Base-by-base conservation (phyloP, 2,329 filamentous ascomycete genomes). In the Sporothrix brunneoviolacea region DNA sequence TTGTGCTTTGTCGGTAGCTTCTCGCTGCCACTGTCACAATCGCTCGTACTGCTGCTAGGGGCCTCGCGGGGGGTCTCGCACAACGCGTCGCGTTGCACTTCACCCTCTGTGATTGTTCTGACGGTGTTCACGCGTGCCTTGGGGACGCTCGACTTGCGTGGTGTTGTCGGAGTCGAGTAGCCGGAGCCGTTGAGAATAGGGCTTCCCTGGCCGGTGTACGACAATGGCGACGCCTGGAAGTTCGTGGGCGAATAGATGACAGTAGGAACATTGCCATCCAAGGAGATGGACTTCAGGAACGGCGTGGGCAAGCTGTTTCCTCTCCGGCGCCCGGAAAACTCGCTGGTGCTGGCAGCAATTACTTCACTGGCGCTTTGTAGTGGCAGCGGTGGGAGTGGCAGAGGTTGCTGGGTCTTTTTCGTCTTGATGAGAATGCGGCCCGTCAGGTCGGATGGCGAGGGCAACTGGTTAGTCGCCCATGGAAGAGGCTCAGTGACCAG, bases 371-470 rank as follows among this genome's bases (percentile, higher is more conserved):
- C 57, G 16, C 56, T 43, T 2, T 59, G 43, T 18, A 47, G 53
- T 21, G 51, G 40, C 9, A 46, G 41, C 3, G 50, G 43, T 13
- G 18, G 7, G 8, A 40, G 8, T 8, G 33, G 40, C 35, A 3
- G 35, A 30, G 6, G 22, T 9, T 76, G 73, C 58, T 81, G 76
- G 8, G 88, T 83, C 57, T 87, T 86, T 68, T 97, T 98, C 55
- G 96, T 93, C 67, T 98, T 98, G 74, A 97, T 84, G 50, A 98
- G 73, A 51, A 97, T 88, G 37, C 84, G 84, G 60, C 86, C 75
- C 69, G 85, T 87, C 41, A 98, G 74, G 58, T 96, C 83, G 41
- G 93, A 87, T 0, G 93, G 93, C 2, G 88, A 86, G 0, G 93
- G 93, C 12, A 97, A 76, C 52, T 79, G 77, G 55, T 82, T 75